Percentiles rank a stretch among this genome's conserved stretches.
These are phyloP conservation scores for Xylaria venustula DNA, from an alignment of 495 filamentous ascomycete genomes.

Conservation along the genomic window DNA sequence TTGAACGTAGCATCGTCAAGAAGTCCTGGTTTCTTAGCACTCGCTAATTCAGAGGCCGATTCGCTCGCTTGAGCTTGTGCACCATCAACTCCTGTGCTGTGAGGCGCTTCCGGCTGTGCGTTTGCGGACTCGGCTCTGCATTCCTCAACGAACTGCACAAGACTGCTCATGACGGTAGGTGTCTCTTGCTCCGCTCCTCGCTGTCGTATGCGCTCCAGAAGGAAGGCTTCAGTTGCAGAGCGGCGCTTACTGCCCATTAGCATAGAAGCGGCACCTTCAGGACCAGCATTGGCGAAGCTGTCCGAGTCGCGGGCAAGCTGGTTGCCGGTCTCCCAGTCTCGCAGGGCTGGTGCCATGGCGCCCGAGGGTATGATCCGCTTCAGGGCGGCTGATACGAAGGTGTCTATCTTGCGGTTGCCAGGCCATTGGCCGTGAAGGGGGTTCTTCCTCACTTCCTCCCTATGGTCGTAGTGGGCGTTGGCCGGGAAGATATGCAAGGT, in stretches of 20 bases:
- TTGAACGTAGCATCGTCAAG: background rate
- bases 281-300: constrained; percentile 17
- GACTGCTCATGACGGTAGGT: constrained; percentile 32
- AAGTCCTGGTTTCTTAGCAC: background rate
- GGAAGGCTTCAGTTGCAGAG: constrained; percentile 13
- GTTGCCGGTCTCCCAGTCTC: constrained; percentile 49
- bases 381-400: constrained; percentile 34
- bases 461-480: constrained; percentile 35
- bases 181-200: constrained; percentile 15
- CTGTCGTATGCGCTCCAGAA: constrained; percentile 27
- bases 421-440: constrained; percentile 46
- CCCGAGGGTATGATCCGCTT: constrained; percentile 31
- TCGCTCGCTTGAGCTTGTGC: background rate
- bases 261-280: constrained; percentile 20
- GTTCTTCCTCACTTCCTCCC: constrained; percentile 28
- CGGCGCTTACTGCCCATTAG: constrained; percentile 24
- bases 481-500: constrained; percentile 37
- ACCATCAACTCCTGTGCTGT: background rate
- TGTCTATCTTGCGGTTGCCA: constrained; percentile 14
- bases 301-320: constrained; percentile 22
- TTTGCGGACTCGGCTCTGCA: background rate
- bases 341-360: constrained; percentile 36
- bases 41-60: background rate
- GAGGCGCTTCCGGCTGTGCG: background rate
- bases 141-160: constrained; percentile 26